Evolutionary conservation across 2,329 filamentous ascomycete genomes (phyloP), one percentile per base, ranked within the genome.

Genomic region (Diaporthe citri): DNA sequence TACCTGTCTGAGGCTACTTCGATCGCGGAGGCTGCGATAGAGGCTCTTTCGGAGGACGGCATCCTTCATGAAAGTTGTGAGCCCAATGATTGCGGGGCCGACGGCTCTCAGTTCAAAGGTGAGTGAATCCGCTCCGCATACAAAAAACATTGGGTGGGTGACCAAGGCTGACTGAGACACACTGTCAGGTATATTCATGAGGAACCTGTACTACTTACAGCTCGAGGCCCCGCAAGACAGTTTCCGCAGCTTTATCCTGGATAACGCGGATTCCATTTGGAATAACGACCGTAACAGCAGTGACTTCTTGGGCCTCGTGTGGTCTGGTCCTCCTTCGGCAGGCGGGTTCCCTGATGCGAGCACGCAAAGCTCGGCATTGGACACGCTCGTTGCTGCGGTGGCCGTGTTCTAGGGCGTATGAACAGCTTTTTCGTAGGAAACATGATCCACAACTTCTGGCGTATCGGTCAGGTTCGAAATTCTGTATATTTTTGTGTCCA

Each of bases 241-340:
- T 13, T 92, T 91, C 79, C 84, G 82, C 17, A 80, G 83, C 2
- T 91, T 92, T 73, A 89, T 95, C 73, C 81, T 87, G 64, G 84
- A 82, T 39, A 94, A 93, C 74, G 93, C 93, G 13, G 84, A 92
- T 76, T 89, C 88, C 59, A 91, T 95, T 75, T 95, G 92, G 93
- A 80, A 81, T 22, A 88, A 90, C 64, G 85, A 91, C 80, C 87
- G 91, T 34, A 85, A 89, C 74, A 71, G 48, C 31, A 82, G 83
- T 2, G 86, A 88, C 78, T 83, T 86, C 79, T 82, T 95, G 20
- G 91, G 93, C 28, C 84, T 92, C 2, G 84, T 89, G n/a, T 95
- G 93, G 93, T 86, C 88, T 0, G 93, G 92, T 0, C 92, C 92
- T 0, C 75, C 78, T 6, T 74, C 77, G 8, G 77, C 78, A 4